Evolutionary conservation across 495 filamentous ascomycete genomes (phyloP).

Genomic region (Cetradonia linearis): DNA sequence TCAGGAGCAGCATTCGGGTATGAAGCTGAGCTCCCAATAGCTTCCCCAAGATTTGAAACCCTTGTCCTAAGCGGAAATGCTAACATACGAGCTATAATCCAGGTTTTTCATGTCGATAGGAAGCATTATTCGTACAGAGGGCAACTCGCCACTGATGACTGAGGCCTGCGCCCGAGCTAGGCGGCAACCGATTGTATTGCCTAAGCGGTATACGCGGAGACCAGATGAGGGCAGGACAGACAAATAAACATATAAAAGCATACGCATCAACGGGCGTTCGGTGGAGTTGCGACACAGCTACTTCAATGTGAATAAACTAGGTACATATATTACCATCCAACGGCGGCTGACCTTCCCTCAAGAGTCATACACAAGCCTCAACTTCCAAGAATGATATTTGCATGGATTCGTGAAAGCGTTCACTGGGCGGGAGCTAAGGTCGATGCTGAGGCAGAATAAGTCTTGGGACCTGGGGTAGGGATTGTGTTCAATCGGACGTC

Average conservation of each 20-base stretch:
- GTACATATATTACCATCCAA: not conserved
- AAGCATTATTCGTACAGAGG: conserved; percentile 84
- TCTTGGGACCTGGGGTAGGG: not conserved
- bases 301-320: not conserved
- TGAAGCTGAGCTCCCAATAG: conserved; percentile 22
- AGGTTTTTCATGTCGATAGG: conserved; percentile 99
- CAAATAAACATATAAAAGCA: conserved; percentile 4
- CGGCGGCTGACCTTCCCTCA: not conserved
- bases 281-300: not conserved
- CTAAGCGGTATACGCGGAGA: conserved; percentile 28
- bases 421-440: not conserved
- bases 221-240: not conserved
- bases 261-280: not conserved
- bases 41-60: not conserved
- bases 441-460: not conserved
- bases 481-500: not conserved
- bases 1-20: conserved; percentile 96
- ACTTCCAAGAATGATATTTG: not conserved
- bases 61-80: not conserved
- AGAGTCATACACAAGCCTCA: not conserved
- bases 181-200: conserved; percentile 53
- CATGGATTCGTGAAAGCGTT: not conserved
- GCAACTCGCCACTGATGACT: conserved; percentile 47
- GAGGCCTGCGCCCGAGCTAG: conserved; percentile 53
- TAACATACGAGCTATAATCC: conserved; percentile 15